phyloP scores from a whole-genome alignment of 768 basidiomycete species.

The Pulveroboletus frians region DNA sequence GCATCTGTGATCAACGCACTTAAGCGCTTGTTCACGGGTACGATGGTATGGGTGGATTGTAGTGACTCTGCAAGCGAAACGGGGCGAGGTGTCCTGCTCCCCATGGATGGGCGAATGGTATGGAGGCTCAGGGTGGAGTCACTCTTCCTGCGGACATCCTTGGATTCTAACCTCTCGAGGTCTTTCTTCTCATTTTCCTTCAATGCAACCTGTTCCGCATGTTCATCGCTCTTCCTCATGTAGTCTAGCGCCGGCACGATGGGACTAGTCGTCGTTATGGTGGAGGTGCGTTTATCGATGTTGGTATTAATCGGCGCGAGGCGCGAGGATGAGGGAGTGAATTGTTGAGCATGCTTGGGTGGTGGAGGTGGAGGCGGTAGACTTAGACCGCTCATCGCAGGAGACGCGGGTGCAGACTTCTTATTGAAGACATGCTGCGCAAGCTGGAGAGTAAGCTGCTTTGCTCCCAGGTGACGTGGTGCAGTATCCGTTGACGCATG shows the following conservation, averaged over 20 bases:
- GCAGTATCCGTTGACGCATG: constrained; percentile 8
- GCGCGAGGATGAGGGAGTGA: constrained; percentile 18
- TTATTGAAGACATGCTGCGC: constrained; percentile 46
- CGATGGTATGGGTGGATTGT: constrained; percentile 68
- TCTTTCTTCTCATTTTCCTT: constrained; percentile 30
- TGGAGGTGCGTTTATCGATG: constrained; percentile 41
- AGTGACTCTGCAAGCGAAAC: constrained; percentile 76
- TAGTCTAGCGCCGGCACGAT: constrained; percentile 56
- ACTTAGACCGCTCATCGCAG: constrained; percentile 28
- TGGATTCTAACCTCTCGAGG: constrained; percentile 38
- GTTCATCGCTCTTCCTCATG: constrained; percentile 40
- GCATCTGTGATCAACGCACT: constrained; percentile 66
- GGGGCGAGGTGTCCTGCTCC: constrained; percentile 55
- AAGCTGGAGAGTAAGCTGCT: constrained; percentile 37
- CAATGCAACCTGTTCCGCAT: constrained; percentile 15
- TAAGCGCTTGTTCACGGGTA: constrained; percentile 59
- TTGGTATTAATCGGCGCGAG: constrained; percentile 19
- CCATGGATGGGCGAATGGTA: constrained; percentile 57
- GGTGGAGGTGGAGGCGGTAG: constrained; percentile 36
- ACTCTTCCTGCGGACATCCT: constrained; percentile 76
- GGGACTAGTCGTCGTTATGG: constrained; percentile 50
- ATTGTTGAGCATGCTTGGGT: constrained; percentile 31
- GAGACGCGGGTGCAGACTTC: constrained; percentile 31
- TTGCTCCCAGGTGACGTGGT: constrained; percentile 26
- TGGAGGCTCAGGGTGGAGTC: constrained; percentile 77